These are phyloP conservation scores for Pseudopithomyces maydicus DNA, from an alignment of 2,329 filamentous ascomycete species.

Conservation along the genomic window DNA sequence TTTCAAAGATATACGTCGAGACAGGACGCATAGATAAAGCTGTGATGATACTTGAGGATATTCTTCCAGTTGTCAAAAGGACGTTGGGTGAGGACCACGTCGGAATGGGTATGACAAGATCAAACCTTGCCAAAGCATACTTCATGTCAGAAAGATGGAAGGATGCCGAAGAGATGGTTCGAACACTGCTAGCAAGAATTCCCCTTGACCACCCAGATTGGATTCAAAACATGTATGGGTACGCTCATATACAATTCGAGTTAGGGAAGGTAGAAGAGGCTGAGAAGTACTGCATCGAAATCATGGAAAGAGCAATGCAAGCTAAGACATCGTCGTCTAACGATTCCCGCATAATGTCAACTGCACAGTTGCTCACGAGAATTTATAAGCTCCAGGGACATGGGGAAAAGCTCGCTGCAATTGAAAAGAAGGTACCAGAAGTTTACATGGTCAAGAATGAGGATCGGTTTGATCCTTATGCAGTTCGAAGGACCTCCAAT, in stretches of 20 bases:
- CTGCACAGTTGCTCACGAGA: slow-evolving; percentile 8
- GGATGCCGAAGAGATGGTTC: slow-evolving; percentile 22
- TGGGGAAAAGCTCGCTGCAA: not conserved
- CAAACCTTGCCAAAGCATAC: slow-evolving; percentile 32
- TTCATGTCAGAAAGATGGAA: slow-evolving; percentile 17
- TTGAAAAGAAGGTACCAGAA: slow-evolving; percentile 9
- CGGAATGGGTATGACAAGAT: slow-evolving; percentile 32
- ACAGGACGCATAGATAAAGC: slow-evolving; percentile 24
- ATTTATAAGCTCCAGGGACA: slow-evolving; percentile 12
- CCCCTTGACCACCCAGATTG: slow-evolving; percentile 23
- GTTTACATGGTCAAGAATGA: slow-evolving; percentile 1
- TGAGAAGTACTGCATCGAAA: slow-evolving; percentile 14
- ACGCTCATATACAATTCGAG: slow-evolving; percentile 20
- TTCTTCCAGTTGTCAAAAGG: slow-evolving; percentile 21
- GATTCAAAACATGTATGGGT: slow-evolving; percentile 23
- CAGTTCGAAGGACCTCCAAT: slow-evolving; percentile 11
- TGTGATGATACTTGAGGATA: slow-evolving; percentile 19
- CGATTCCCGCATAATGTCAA: slow-evolving; percentile 13
- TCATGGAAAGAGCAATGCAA: slow-evolving; percentile 14
- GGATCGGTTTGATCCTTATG: slow-evolving; percentile 13
- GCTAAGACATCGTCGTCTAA: slow-evolving; percentile 7
- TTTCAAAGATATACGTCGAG: slow-evolving; percentile 28
- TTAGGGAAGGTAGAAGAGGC: slow-evolving; percentile 17
- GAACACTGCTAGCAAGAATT: slow-evolving; percentile 11
- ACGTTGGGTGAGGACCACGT: slow-evolving; percentile 26